Base-by-base conservation (phyloP, 106 monocot genomes). In the Triglochin maritima region DNA sequence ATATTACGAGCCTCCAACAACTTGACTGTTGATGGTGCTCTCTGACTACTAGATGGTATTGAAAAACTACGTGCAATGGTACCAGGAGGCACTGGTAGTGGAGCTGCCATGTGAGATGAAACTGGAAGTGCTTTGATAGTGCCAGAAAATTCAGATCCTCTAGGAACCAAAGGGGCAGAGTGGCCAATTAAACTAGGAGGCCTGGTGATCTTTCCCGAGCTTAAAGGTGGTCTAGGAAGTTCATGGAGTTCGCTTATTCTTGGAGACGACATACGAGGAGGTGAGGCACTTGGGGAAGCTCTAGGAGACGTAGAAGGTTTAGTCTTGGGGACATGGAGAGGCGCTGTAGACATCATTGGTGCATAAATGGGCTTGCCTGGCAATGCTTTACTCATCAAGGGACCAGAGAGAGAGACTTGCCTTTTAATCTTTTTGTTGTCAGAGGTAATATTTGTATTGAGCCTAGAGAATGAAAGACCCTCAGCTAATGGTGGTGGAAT, bases 51-150 rank as follows among this genome's bases (percentile, higher is more conserved):
- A 6, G 85, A 82, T 13, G 90, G 96, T 74, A 91, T 96, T 48
- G 96, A 96, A 71, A 81, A 91, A 79, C 96, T 96, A 12, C 96
- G 91, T 3, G 81, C 58, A 69, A 94, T 83, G 43, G 54, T n/a
- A 3, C 68, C 74, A 42, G 89, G 94, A 7, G 96, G 96, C 11
- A 47, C 67, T 56, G 96, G 96, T 56, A 96, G 67, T 42, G 88
- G 96, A 46, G 88, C 78, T 8, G 96, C 83, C 49, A 63, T 82
- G 6, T 70, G 77, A 42, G 76, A 75, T 68, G 81, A 59, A 60
- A 62, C 47, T 4, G 69, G 53, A 17, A 57, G 64, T 0, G 13
- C 48, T 68, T 81, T 81, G 46, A 44, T 77, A 3, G 68, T 29
- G 43, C 64, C 56, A 65, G 50, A 64, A 66, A 63, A n/a, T 10